Conservation (phyloP, 2,329 filamentous ascomycete genomes). For the Arthrinium puccinioides region DNA sequence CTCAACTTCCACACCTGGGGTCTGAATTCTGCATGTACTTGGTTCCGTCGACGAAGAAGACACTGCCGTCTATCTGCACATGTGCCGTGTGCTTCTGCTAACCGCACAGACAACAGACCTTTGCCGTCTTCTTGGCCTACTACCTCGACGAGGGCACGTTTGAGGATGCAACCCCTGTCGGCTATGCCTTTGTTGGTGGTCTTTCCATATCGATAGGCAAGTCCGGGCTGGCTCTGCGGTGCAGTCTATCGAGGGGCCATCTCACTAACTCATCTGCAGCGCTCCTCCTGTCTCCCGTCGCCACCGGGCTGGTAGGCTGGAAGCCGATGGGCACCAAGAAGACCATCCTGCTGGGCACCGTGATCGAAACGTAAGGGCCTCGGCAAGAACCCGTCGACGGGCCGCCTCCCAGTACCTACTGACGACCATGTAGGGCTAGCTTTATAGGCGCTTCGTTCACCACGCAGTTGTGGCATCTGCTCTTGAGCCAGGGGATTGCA, state of each 20-base stretch:
- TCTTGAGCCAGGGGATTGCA: constrained; percentile 65
- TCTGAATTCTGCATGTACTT: constrained; percentile 50
- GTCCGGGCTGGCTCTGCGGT: constrained; percentile 1
- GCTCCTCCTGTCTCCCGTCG: constrained; percentile 61
- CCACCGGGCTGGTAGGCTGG: constrained; percentile 42
- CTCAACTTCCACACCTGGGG: constrained; percentile 71
- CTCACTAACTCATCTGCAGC: constrained; percentile 30
- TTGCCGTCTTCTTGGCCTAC: constrained; percentile 49
- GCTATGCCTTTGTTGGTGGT: constrained; percentile 73
- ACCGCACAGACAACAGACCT: too few relatives aligned
- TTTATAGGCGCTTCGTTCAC: constrained; percentile 67
- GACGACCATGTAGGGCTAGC: constrained; percentile 30
- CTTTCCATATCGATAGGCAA: constrained; percentile 52
- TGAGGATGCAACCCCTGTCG: constrained; percentile 53
- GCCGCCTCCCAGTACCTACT: too few relatives aligned
- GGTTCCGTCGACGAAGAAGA: neutral
- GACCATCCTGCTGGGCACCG: constrained; percentile 57
- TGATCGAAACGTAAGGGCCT: constrained; percentile 48
- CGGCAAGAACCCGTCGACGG: too few relatives aligned
- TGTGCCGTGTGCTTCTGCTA: neutral
- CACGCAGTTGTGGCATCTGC: constrained; percentile 64
- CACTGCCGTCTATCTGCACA: neutral
- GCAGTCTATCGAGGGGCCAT: too few relatives aligned
- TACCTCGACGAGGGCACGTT: constrained; percentile 53
- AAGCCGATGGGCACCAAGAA: constrained; percentile 58